Percentiles rank a stretch among this genome's conserved stretches.
phyloP scores from a whole-genome alignment of 208 protist genomes.

The Borovskyia barvae region DNA sequence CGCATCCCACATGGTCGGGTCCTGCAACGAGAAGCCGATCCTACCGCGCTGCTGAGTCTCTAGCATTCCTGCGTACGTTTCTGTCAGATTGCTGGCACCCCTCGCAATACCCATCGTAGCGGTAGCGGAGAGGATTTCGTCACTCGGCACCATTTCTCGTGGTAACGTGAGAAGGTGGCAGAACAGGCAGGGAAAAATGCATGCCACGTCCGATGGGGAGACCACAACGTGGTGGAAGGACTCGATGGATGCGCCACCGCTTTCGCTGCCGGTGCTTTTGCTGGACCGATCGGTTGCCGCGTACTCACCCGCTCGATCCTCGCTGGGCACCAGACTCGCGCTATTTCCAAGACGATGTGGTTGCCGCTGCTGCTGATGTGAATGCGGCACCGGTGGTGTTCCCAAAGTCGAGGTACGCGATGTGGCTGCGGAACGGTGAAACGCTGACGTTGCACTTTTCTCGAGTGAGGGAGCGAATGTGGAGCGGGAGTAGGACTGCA shows the following conservation, averaged over 20 bases:
- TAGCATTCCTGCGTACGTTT: slow-evolving; percentile 16
- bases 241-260: slow-evolving; percentile 9
- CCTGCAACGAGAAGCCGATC: slow-evolving; percentile 18
- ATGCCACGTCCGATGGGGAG: slow-evolving; percentile 64
- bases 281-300: neutral
- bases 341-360: neutral
- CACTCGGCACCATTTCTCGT: slow-evolving; percentile 26
- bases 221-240: slow-evolving; percentile 51
- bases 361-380: neutral
- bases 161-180: slow-evolving; percentile 59
- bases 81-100: slow-evolving; percentile 18
- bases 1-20: slow-evolving; percentile 32
- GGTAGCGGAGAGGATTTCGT: slow-evolving; percentile 20
- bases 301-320: neutral
- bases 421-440: too few relatives aligned
- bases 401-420: slow-evolving; percentile 1
- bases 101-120: slow-evolving; percentile 17
- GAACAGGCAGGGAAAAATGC: slow-evolving; percentile 58
- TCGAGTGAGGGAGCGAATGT: too few relatives aligned
- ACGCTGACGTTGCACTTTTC: too few relatives aligned
- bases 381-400: neutral
- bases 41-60: slow-evolving; percentile 13
- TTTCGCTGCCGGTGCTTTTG: slow-evolving; percentile 1
- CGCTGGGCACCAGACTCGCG: too few relatives aligned
- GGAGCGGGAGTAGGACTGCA: slow-evolving; percentile 20